These are phyloP conservation scores for Taiozyma sp. DNA, from an alignment of 1,139 yeast genomes.

Conservation along the genomic window DNA sequence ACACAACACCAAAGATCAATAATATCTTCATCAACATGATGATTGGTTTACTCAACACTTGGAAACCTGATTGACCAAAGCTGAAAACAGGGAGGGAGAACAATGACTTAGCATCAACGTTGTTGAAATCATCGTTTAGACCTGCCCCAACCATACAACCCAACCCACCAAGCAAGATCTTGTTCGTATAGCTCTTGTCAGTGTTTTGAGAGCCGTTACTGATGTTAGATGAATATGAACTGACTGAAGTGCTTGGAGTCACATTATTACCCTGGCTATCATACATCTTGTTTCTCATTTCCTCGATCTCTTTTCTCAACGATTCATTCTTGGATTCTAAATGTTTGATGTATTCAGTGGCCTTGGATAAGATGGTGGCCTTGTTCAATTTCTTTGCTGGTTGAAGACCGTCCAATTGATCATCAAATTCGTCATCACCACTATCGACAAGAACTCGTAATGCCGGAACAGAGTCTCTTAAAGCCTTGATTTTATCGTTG, in stretches of 20 bases:
- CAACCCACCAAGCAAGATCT: slow-evolving; percentile 28
- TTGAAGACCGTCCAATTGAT: slow-evolving; percentile 71
- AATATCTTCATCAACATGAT: slow-evolving; percentile 14
- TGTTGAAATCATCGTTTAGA: slow-evolving; percentile 25
- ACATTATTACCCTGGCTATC: slow-evolving; percentile 6
- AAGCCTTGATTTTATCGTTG: slow-evolving; percentile 57
- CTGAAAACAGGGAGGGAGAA: slow-evolving; percentile 28
- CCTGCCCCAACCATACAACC: slow-evolving; percentile 31
- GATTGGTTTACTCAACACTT: slow-evolving; percentile 20
- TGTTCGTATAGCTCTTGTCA: slow-evolving; percentile 20
- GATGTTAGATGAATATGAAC: slow-evolving; percentile 11
- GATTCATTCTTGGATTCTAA: slow-evolving; percentile 63
- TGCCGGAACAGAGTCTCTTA: slow-evolving; percentile 69
- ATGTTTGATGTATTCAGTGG: slow-evolving; percentile 85
- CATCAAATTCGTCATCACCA: slow-evolving; percentile 30
- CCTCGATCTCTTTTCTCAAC: slow-evolving; percentile 49
- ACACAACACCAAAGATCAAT: slow-evolving; percentile 20
- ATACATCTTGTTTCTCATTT: slow-evolving; percentile 33
- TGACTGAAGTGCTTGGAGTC: slow-evolving; percentile 20
- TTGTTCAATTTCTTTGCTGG: slow-evolving; percentile 86
- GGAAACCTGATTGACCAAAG: slow-evolving; percentile 23
- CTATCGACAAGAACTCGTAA: slow-evolving; percentile 36
- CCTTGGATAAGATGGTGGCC: slow-evolving; percentile 82
- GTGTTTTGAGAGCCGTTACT: slow-evolving; percentile 9
- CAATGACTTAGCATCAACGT: slow-evolving; percentile 22